A percentile compares a stretch with the other conserved stretches of the same genome.
Evolutionary conservation across 73 alveolate genomes (phyloP).

Genomic region (Tetrahymena borealis): DNA sequence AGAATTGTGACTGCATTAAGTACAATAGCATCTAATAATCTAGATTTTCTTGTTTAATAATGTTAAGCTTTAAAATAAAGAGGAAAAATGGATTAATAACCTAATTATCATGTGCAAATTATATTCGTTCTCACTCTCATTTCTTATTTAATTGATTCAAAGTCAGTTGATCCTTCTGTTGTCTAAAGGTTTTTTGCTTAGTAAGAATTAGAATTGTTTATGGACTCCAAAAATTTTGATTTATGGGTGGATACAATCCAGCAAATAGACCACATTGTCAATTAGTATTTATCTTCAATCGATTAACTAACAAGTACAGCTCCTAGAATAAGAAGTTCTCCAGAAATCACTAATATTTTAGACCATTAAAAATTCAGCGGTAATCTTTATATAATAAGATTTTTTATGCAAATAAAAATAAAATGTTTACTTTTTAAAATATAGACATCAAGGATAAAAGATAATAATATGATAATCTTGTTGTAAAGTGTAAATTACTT

Average conservation of each 20-base stretch:
- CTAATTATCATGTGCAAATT: not conserved
- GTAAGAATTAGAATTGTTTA: not conserved
- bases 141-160: not conserved
- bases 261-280: not conserved
- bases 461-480: not conserved
- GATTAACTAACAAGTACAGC: not conserved
- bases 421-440: not conserved
- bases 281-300: not conserved
- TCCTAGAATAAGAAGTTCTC: not conserved
- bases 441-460: not conserved
- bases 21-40: not conserved
- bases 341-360: not conserved
- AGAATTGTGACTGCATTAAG: not conserved
- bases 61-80: not conserved
- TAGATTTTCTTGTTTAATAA: not conserved
- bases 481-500: not conserved
- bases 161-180: not conserved
- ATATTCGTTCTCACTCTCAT: not conserved
- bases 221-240: not conserved
- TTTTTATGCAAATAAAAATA: not conserved
- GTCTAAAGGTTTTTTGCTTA: not conserved
- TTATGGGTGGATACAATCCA: not conserved
- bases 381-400: not conserved
- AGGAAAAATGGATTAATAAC: not conserved
- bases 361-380: not conserved